These are phyloP conservation scores for Talaromyces albobiverticillius DNA, from an alignment of 2,329 filamentous ascomycete genomes.

Conservation along the genomic window DNA sequence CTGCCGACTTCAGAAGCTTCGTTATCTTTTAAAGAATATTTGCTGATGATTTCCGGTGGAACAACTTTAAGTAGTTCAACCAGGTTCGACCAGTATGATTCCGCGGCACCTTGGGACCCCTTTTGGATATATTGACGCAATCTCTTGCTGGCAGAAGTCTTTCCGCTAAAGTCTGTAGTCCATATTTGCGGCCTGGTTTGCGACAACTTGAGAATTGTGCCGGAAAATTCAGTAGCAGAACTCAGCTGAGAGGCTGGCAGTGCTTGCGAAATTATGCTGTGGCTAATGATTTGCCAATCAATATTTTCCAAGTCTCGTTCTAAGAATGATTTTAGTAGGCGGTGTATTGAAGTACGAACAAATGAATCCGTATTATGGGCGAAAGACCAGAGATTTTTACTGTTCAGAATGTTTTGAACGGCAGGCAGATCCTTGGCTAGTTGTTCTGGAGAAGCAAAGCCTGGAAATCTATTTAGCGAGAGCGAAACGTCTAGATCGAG, in stretches of 20 bases:
- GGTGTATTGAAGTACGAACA: conserved; percentile 58
- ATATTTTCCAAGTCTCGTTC: conserved; percentile 44
- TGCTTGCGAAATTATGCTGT: conserved; percentile 70
- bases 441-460: conserved; percentile 44
- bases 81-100: conserved; percentile 71
- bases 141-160: conserved; percentile 54
- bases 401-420: conserved; percentile 65
- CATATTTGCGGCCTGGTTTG: conserved; percentile 66
- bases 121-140: conserved; percentile 73
- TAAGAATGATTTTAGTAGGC: conserved; percentile 52
- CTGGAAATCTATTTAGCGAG: conserved; percentile 23
- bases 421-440: conserved; percentile 58
- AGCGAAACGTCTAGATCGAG: neutral
- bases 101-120: conserved; percentile 75
- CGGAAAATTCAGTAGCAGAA: conserved; percentile 69
- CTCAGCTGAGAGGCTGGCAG: conserved; percentile 69
- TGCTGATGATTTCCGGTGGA: conserved; percentile 48
- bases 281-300: conserved; percentile 66
- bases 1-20: conserved; percentile 26
- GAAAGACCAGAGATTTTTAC: conserved; percentile 61
- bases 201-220: conserved; percentile 66
- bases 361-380: conserved; percentile 55
- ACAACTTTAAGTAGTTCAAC: conserved; percentile 58
- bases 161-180: conserved; percentile 62
- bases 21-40: conserved; percentile 22